Percentiles rank a stretch among this genome's conserved stretches.
These are phyloP conservation scores for Aspergillus melleus DNA, from an alignment of 2,329 filamentous ascomycete genomes.

Conservation along the genomic window DNA sequence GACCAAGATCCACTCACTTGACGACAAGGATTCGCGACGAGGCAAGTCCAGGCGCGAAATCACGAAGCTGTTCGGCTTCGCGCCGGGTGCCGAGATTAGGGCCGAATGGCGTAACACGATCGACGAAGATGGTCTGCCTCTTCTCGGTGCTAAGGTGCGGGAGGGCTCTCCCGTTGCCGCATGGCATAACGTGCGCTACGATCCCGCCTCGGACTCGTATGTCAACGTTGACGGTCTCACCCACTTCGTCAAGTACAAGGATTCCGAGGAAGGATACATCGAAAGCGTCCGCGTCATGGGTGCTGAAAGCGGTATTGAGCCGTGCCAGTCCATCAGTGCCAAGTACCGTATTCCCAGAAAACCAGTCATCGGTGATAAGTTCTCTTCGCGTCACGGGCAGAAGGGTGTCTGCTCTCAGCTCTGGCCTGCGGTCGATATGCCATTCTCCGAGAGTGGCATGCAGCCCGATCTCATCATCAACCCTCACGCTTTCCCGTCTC, in stretches of 20 bases:
- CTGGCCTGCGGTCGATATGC: conserved; percentile 92
- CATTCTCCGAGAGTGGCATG: conserved; percentile 93
- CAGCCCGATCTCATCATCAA: conserved; percentile 99
- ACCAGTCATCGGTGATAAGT: conserved; percentile 96
- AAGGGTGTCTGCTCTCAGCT: conserved; percentile 97
- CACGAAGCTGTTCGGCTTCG: conserved; percentile 86
- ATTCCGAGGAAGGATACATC: conserved; percentile 80
- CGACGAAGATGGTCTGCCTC: conserved; percentile 83
- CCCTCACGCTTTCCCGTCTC: conserved; percentile 97
- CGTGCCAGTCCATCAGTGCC: conserved; percentile 83
- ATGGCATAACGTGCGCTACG: conserved; percentile 82
- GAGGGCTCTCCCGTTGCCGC: conserved; percentile 85
- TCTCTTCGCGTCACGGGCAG: conserved; percentile 96
- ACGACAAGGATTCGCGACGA: conserved; percentile 70
- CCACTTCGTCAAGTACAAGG: conserved; percentile 92
- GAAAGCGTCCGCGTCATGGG: conserved; percentile 93
- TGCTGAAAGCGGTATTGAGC: conserved; percentile 77
- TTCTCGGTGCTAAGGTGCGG: conserved; percentile 73
- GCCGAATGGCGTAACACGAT: conserved; percentile 70
- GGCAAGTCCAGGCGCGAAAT: conserved; percentile 67
- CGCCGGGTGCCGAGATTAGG: conserved; percentile 71
- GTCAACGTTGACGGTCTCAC: conserved; percentile 84
- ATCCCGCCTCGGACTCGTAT: conserved; percentile 68
- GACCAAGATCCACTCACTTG: conserved; percentile 85
- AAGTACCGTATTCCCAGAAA: conserved; percentile 89